Evolutionary conservation across 139 green algal genomes (phyloP).

Genomic region (Picochlorum sp.): DNA sequence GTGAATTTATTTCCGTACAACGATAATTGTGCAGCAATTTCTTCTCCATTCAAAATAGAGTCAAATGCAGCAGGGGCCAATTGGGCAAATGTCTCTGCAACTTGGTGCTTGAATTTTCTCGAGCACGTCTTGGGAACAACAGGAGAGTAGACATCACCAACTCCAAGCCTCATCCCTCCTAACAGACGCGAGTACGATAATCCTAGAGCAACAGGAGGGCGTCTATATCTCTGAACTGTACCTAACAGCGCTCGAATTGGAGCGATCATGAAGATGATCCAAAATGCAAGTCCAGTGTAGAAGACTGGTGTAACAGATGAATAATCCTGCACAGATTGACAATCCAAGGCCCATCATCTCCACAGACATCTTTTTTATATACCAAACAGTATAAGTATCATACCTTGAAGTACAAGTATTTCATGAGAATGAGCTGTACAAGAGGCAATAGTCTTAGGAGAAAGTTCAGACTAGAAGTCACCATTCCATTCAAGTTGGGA

Average conservation of each 20-base stretch:
- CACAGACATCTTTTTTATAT: not conserved
- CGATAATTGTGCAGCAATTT: not conserved
- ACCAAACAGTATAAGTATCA: not conserved
- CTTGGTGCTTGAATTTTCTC: conserved; percentile 16
- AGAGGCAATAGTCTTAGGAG: conserved; percentile 40
- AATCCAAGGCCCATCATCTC: not conserved
- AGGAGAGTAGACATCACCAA: conserved; percentile 18
- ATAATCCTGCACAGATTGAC: conserved; percentile 11
- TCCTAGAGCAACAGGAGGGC: conserved; percentile 14
- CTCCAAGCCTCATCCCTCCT: conserved; percentile 14
- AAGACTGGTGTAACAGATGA: conserved; percentile 23
- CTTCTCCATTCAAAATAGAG: conserved; percentile 15
- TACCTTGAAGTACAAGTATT: conserved; percentile 34
- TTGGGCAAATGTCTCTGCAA: conserved; percentile 22
- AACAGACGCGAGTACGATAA: conserved; percentile 20
- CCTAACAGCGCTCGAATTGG: conserved; percentile 27
- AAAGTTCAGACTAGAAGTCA: conserved; percentile 14
- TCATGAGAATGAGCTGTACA: conserved; percentile 44
- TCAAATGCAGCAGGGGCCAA: conserved; percentile 11
- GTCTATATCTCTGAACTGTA: conserved; percentile 4
- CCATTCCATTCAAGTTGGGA: conserved; percentile 23
- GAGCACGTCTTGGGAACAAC: conserved; percentile 25
- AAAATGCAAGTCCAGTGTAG: conserved; percentile 37
- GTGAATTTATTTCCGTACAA: not conserved
- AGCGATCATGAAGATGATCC: conserved; percentile 25